A percentile compares a stretch with the other conserved stretches of the same genome.
Conservation (phyloP, 2,329 filamentous ascomycete species). For the Tolypocladium inflatum region DNA sequence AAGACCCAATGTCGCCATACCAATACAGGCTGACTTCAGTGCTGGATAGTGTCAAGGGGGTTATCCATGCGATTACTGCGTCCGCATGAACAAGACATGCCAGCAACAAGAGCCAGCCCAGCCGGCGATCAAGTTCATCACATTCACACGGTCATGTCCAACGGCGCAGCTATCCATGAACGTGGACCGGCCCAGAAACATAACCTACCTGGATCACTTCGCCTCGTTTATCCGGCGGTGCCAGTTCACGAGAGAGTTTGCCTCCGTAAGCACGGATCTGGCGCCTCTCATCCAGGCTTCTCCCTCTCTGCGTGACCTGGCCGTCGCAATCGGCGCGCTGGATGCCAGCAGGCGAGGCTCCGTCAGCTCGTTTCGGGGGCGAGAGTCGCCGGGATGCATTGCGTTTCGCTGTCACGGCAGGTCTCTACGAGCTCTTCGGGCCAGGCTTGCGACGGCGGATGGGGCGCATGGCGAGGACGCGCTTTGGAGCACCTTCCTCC, state of each 20-base stretch:
- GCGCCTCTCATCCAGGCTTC: constrained; percentile 9
- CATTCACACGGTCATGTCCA: neutral
- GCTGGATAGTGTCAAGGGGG: constrained; percentile 12
- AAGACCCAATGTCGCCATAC: neutral
- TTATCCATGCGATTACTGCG: constrained; percentile 15
- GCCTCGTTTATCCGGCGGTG: constrained; percentile 7
- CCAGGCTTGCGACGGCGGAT: neutral
- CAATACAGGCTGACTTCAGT: neutral
- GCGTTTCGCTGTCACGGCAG: constrained; percentile 11
- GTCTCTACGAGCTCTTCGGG: constrained; percentile 8
- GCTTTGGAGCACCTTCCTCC: constrained; percentile 16
- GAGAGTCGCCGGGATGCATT: neutral
- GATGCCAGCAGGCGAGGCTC: constrained; percentile 11
- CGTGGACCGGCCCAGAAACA: neutral
- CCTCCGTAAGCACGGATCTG: constrained; percentile 3
- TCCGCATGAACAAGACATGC: constrained; percentile 13
- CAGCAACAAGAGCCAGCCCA: constrained; percentile 2
- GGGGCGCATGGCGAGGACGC: constrained; percentile 2
- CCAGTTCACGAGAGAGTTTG: constrained; percentile 10
- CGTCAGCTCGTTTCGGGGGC: neutral
- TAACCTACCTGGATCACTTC: constrained; percentile 9
- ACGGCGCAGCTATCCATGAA: neutral
- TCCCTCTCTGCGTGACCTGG: constrained; percentile 7
- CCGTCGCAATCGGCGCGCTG: constrained; percentile 15
- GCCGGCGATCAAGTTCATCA: neutral